phyloP scores from a whole-genome alignment of 805 yeast genomes.

The Candida railenensis region DNA sequence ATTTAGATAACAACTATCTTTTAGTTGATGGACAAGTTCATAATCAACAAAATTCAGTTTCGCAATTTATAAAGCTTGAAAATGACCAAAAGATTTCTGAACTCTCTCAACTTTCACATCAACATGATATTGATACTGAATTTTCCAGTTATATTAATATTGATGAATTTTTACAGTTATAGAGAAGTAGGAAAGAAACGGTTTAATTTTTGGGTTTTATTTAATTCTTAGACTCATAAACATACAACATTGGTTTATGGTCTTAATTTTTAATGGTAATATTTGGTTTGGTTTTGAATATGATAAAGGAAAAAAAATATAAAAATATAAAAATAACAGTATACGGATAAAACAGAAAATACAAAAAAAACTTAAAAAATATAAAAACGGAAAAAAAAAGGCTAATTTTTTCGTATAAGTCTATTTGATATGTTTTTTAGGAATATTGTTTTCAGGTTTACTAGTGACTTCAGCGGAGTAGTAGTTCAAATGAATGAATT shows the following conservation, averaged over 20 bases:
- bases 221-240: not conserved
- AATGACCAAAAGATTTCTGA: not conserved
- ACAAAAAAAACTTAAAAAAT: slow-evolving; percentile 1
- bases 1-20: not conserved
- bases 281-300: not conserved
- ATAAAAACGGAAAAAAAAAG: slow-evolving; percentile 1
- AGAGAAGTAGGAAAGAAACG: not conserved
- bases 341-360: not conserved
- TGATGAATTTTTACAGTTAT: slow-evolving; percentile 4
- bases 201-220: not conserved
- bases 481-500: not conserved
- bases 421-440: not conserved
- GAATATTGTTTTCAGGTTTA: not conserved
- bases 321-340: not conserved
- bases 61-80: not conserved
- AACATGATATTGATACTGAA: not conserved
- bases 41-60: not conserved
- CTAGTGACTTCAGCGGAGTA: not conserved
- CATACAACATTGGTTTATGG: not conserved
- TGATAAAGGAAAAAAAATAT: not conserved
- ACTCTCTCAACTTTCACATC: not conserved
- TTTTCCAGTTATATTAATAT: slow-evolving; percentile 2
- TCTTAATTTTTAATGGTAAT: not conserved
- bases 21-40: not conserved
- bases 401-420: slow-evolving; percentile 1